Evolutionary conservation across 768 basidiomycete species (phyloP), one percentile per base, ranked within the genome.

Genomic region (Tulasnella sp.): DNA sequence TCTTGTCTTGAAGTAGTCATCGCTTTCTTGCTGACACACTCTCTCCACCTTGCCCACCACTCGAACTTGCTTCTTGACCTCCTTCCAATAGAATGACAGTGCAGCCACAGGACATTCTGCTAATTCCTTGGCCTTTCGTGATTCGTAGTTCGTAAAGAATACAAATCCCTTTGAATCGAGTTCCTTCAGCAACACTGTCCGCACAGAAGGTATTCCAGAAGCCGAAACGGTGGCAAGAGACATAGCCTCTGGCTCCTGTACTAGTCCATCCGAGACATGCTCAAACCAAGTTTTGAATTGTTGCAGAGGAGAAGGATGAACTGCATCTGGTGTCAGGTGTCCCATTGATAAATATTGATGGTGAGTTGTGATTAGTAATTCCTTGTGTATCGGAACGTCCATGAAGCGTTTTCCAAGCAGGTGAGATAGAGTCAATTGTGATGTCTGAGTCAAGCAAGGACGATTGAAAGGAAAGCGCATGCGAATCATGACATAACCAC

Each of bases 61-160:
- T 57, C 93, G 73, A 9, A 98, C 82, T 57, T 80, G 81, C 47
- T 79, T 72, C 52, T 79, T 76, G 10, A 89, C 70, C 63, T 91
- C 89, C 45, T 77, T 68, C 95, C 93, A 98, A 69, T 92, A 95
- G 60, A 96, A 87, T 8, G 81, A 79, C 16, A 93, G 69, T 1
- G 86, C 79, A 4, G 83, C 90, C 62, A 80, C 70, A 0, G 87
- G 86, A 61, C 91, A 91, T 33, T 68, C 72, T 5, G 65, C 52
- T 25, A 98, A 73, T 64, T 98, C 95, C 35, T 67, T 62, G 3
- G 88, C 90, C 68, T 98, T 99, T 57, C 92, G 78, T 9, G 90
- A 93, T 34, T 79, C 76, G 69, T 98, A 98, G 67, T 99, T 99
- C 28, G 93, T 98, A 73, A 76, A 99, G 69, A 96, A 95, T 52